Evolutionary conservation across 2,329 filamentous ascomycete genomes (phyloP).

Genomic region (Diplodia sapinea): DNA sequence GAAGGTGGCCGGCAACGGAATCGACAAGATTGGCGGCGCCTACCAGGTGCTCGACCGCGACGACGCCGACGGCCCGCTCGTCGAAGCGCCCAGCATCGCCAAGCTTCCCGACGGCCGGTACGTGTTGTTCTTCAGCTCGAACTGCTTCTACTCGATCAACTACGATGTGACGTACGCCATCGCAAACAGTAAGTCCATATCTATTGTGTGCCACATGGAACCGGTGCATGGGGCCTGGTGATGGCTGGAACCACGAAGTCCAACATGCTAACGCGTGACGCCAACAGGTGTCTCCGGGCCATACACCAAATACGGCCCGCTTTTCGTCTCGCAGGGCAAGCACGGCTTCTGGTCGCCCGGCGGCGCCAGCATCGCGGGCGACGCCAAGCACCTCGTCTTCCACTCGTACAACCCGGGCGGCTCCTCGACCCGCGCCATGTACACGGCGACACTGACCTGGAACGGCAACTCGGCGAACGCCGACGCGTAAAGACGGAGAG

Average conservation of each 20-base stretch:
- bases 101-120: slow-evolving; percentile 57
- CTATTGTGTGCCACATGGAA: not conserved
- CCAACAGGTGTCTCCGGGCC: slow-evolving; percentile 26
- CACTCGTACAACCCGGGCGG: slow-evolving; percentile 26
- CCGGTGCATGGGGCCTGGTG: not conserved
- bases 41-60: slow-evolving; percentile 56
- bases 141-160: slow-evolving; percentile 60
- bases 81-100: slow-evolving; percentile 66
- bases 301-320: slow-evolving; percentile 29
- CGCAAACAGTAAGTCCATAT: slow-evolving; percentile 22
- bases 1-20: slow-evolving; percentile 57
- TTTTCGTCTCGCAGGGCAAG: slow-evolving; percentile 25
- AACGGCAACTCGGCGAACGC: slow-evolving; percentile 19
- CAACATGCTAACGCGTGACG: not conserved
- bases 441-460: slow-evolving; percentile 21
- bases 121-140: slow-evolving; percentile 67
- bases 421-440: slow-evolving; percentile 19
- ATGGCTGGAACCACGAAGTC: not conserved
- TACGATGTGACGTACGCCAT: slow-evolving; percentile 68
- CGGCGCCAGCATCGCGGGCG: slow-evolving; percentile 27
- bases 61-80: slow-evolving; percentile 59
- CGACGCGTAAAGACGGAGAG: not conserved
- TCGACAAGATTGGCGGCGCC: slow-evolving; percentile 58
- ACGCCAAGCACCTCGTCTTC: slow-evolving; percentile 28
- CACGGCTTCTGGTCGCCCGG: slow-evolving; percentile 30